Percentiles rank a stretch among this genome's conserved stretches.
Evolutionary conservation across 2,329 filamentous ascomycete genomes (phyloP).

Genomic region (Nemania bipapillata): DNA sequence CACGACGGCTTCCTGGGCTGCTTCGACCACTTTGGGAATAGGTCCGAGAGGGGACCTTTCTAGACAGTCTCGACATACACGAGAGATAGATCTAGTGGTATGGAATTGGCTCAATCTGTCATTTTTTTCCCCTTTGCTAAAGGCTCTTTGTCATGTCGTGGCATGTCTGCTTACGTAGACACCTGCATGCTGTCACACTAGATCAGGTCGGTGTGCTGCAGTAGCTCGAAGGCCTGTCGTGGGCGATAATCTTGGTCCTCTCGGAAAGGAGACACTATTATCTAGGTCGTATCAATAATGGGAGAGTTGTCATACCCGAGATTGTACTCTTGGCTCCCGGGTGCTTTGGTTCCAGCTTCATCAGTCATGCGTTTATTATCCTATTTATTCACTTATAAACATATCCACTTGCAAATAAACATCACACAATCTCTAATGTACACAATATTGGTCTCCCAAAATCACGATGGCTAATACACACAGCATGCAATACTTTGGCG

Average conservation of each 20-base stretch:
- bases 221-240: not conserved
- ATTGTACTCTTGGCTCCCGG: not conserved
- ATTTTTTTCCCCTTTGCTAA: too few relatives aligned
- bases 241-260: constrained; percentile 4
- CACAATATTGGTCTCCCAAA: too few relatives aligned
- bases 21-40: constrained; percentile 54
- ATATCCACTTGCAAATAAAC: too few relatives aligned
- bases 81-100: constrained; percentile 12
- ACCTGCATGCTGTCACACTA: not conserved
- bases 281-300: not conserved
- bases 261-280: not conserved
- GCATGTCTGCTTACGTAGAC: constrained; percentile 27
- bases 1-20: constrained; percentile 55
- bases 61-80: constrained; percentile 25
- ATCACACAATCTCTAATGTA: too few relatives aligned
- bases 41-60: constrained; percentile 49
- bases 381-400: not conserved
- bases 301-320: not conserved
- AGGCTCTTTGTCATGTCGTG: constrained; percentile 2
- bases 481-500: too few relatives aligned
- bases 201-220: not conserved
- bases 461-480: too few relatives aligned
- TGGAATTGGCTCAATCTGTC: not conserved
- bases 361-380: not conserved
- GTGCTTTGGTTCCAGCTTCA: not conserved